Evolutionary conservation across 805 yeast genomes (phyloP), one percentile per base, ranked within the genome.

Genomic region (Wickerhamomyces tratensis): DNA sequence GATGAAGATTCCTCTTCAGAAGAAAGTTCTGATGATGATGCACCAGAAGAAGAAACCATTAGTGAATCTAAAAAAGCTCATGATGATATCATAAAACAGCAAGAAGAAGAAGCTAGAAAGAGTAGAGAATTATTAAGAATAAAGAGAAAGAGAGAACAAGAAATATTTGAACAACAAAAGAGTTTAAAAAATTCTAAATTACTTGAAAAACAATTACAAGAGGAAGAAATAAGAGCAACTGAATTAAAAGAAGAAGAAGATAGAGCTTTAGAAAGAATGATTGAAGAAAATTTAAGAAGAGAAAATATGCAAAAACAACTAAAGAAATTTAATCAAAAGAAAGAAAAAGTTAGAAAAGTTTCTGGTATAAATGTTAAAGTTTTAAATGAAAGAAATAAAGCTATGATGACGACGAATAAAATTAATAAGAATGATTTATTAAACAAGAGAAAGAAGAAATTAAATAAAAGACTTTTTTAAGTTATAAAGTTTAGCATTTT

Each of bases 11-110:
- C 46, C 36, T 11, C 41, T 25, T 52, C 57, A 38, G 61, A 52
- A 25, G 52, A 52, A 40, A 62, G 53, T 39, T 52, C 55, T 35
- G 69, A 64, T 45, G 71, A 64, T 43, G 77, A 70, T 20, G 76
- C 78, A 1, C 79, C 79, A 41, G 77, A 72, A 43, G 78, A 73
- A 48, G 76, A 69, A 39, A 58, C 59, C 9, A 40, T 61, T 39
- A 46, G 60, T 36, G 35, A 55, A 31, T 64, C 63, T 26, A 51
- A 51, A 34, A 35, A 47, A 20, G 41, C 48, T 42, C 40, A 53
- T 34, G 58, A 61, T 46, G 45, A 49, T 40, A 43, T 57, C 46
- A 38, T 51, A 38, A 47, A 51, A 47, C 45, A 57, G 34, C 49
- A 58, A 38, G 61, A 55, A 39, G 55, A 59, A 33, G 50, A 54